These are phyloP conservation scores for Hypoxylon sp. DNA, from an alignment of 2,329 filamentous ascomycete species.

Conservation along the genomic window DNA sequence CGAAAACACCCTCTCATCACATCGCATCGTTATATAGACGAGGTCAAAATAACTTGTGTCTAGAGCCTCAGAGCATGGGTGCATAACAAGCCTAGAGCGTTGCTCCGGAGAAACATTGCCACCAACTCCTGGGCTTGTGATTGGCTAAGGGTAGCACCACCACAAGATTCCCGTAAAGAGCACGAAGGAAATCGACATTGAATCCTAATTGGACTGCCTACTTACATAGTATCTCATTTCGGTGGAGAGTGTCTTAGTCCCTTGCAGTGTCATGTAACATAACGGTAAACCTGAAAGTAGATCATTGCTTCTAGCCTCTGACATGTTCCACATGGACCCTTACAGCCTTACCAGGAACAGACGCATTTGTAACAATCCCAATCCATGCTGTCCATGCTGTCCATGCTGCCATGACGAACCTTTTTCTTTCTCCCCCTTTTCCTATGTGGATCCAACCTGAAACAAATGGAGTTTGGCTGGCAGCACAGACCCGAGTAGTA, in stretches of 20 bases:
- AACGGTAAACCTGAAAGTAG: background rate
- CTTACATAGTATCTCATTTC: too few relatives aligned
- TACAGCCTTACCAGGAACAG: background rate
- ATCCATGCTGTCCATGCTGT: too few relatives aligned
- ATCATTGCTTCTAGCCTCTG: background rate
- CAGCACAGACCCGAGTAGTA: constrained; percentile 1
- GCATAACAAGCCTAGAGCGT: too few relatives aligned
- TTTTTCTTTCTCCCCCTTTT: background rate
- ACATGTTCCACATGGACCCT: background rate
- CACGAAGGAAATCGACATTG: background rate
- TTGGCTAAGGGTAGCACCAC: background rate
- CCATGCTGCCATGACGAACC: background rate
- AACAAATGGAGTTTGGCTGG: background rate
- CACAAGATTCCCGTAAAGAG: background rate
- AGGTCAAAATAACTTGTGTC: background rate
- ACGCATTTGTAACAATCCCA: background rate
- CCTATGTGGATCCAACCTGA: background rate
- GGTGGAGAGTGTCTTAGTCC: too few relatives aligned
- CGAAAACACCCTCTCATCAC: background rate
- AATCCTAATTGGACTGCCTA: background rate
- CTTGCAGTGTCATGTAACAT: constrained; percentile 3
- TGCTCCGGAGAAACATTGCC: background rate
- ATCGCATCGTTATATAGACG: background rate
- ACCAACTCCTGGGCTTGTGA: background rate
- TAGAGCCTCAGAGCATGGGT: background rate